phyloP scores from a whole-genome alignment of 106 monocot species.

The Alisma plantagoaquatica region DNA sequence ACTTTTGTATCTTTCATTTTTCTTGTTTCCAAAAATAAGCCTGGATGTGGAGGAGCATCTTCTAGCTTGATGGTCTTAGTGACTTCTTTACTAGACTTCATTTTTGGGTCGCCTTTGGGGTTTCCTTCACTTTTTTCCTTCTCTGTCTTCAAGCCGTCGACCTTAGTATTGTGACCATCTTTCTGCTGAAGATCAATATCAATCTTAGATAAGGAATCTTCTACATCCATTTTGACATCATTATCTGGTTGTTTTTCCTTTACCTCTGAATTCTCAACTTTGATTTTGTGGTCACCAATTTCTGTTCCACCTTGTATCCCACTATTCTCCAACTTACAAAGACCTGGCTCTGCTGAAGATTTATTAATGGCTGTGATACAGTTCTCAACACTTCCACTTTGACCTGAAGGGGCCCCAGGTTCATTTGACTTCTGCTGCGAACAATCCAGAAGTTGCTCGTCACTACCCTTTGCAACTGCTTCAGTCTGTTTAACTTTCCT shows the following conservation, averaged over 20 bases:
- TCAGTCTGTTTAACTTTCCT: slow-evolving; percentile 29
- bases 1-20: slow-evolving; percentile 60
- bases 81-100: slow-evolving; percentile 31
- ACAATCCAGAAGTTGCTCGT: not conserved
- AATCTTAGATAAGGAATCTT: too few species aligned
- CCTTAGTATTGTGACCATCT: not conserved
- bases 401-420: slow-evolving; percentile 5
- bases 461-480: not conserved
- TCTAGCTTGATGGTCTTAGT: slow-evolving; percentile 47
- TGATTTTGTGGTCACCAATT: slow-evolving; percentile 17
- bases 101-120: slow-evolving; percentile 19
- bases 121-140: not conserved
- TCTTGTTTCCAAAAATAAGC: slow-evolving; percentile 61
- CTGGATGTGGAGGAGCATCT: slow-evolving; percentile 61
- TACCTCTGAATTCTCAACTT: slow-evolving; percentile 12
- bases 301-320: slow-evolving; percentile 1
- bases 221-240: slow-evolving; percentile 4
- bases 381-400: slow-evolving; percentile 7
- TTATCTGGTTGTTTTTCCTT: slow-evolving; percentile 9
- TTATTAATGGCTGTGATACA: not conserved
- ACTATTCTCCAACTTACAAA: not conserved
- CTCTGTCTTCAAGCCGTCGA: slow-evolving; percentile 10
- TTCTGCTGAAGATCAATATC: not conserved
- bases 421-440: not conserved
- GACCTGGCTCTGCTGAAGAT: too few species aligned